Evolutionary conservation across 352 stramenopile species (phyloP).

Genomic region (Phytophthora pseudosyringae): DNA sequence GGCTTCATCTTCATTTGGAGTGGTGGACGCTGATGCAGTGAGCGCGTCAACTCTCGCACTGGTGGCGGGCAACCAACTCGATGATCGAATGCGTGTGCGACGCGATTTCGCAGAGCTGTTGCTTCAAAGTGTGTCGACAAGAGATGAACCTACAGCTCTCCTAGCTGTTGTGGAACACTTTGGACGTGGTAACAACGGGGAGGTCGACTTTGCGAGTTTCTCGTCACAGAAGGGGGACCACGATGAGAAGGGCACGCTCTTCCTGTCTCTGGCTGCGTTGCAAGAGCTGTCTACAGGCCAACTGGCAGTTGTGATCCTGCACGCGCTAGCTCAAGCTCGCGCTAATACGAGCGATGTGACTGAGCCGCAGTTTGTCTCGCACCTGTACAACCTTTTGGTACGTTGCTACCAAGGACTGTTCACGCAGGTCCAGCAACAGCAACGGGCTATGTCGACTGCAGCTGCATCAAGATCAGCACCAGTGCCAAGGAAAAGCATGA

Average conservation of each 20-base stretch:
- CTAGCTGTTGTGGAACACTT: constrained; percentile 23
- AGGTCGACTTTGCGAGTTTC: constrained; percentile 25
- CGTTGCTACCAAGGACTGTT: constrained; percentile 74
- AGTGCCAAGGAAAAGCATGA: constrained; percentile 6
- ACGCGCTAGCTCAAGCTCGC: constrained; percentile 49
- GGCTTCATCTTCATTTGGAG: constrained; percentile 24
- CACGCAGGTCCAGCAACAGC: constrained; percentile 26
- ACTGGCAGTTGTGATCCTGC: constrained; percentile 57
- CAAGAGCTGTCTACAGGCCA: constrained; percentile 55
- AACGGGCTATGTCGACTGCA: neutral
- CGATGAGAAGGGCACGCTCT: constrained; percentile 34
- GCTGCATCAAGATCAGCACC: neutral
- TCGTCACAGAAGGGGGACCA: neutral
- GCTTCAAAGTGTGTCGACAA: constrained; percentile 27
- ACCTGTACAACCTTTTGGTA: constrained; percentile 58
- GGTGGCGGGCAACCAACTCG: constrained; percentile 22
- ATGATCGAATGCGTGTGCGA: constrained; percentile 39
- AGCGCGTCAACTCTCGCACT: neutral
- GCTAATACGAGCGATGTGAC: constrained; percentile 47
- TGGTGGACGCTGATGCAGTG: constrained; percentile 16
- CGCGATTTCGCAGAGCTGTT: constrained; percentile 42
- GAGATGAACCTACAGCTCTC: neutral
- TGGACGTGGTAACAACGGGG: constrained; percentile 8
- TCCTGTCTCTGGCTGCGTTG: constrained; percentile 38
- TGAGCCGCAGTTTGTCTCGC: constrained; percentile 54